These are phyloP conservation scores for Blastocladiella britannica DNA, from an alignment of 192 early-diverging fungal species.

Conservation along the genomic window DNA sequence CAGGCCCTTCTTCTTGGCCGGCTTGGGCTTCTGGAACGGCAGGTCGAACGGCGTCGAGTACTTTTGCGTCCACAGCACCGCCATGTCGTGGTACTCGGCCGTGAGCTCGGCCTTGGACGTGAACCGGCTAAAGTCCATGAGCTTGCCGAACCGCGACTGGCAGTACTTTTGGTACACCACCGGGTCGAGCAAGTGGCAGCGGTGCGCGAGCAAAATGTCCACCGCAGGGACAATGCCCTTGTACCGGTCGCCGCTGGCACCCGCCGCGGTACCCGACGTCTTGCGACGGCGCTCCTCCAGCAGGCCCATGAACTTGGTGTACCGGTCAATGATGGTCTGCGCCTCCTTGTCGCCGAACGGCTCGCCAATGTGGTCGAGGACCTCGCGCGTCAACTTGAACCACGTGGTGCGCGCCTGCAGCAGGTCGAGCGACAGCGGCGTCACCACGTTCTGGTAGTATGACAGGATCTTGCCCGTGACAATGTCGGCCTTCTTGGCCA, in stretches of 20 bases:
- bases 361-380: too few relatives aligned
- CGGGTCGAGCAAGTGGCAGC: not conserved
- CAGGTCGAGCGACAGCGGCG: not conserved
- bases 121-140: not conserved
- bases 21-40: not conserved
- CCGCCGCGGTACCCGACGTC: too few relatives aligned
- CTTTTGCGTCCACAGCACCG: not conserved
- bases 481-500: not conserved
- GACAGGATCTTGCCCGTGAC: not conserved
- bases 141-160: not conserved
- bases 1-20: not conserved
- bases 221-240: not conserved
- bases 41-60: conserved; percentile 1
- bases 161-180: not conserved
- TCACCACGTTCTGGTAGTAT: not conserved
- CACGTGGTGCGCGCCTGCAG: not conserved
- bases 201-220: not conserved
- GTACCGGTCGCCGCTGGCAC: not conserved
- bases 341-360: too few relatives aligned
- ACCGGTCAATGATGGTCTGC: not conserved
- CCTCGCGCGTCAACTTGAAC: not conserved
- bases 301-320: too few relatives aligned
- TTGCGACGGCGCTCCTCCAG: too few relatives aligned
- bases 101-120: not conserved
- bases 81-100: not conserved